Base-by-base conservation (phyloP, 176 grass and related monocot species). In the Oryza rufipogon region DNA sequence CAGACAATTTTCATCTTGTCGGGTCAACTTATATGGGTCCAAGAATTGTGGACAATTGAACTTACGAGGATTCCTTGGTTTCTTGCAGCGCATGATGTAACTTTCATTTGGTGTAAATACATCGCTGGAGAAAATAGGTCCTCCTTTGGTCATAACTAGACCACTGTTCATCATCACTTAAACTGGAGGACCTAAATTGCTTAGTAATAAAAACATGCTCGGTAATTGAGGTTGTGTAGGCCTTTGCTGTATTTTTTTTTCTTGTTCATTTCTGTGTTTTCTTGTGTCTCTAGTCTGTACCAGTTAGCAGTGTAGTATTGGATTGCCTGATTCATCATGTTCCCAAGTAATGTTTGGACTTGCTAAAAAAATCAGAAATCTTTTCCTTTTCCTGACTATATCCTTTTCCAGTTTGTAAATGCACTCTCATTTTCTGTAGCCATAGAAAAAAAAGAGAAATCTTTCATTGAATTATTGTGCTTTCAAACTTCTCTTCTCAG, bases 11-110 rank as follows among this genome's bases (percentile, higher is more conserved):
- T 77, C 19, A 77, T 39, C 87, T 92, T 44, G 70, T 89, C 4
- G 81, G 87, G 73, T 82, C 76, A 67, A 68, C 68, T 68, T 92
- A 89, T 77, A 86, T 78, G 68, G 91, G 87, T 48, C 91, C 80
- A 23, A 84, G 19, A 74, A 90, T 90, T 74, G 7, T 84, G 36
- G 79, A 80, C 33, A 84, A 79, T 30, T 80, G 32, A 86, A 68
- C 28, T 26, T 9, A 52, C 52, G 42, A 66, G 67, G 68, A 66
- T 52, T 7, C 41, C 19, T 73, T 80, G 30, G 30, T 66, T 80
- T 80, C 9, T 66, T 73, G 76, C 45, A 30, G 73, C 73, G 10
- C 49, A 36, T 25, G 52, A 64, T 58, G n/a, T 34, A 70, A 69
- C 46, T 54, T 22, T 22, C 38, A 73, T 75, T 84, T 36, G 30